Percentiles rank a stretch among this genome's conserved stretches.
Conservation (phyloP, 2,329 filamentous ascomycete species). For the Cercospora canescens region DNA sequence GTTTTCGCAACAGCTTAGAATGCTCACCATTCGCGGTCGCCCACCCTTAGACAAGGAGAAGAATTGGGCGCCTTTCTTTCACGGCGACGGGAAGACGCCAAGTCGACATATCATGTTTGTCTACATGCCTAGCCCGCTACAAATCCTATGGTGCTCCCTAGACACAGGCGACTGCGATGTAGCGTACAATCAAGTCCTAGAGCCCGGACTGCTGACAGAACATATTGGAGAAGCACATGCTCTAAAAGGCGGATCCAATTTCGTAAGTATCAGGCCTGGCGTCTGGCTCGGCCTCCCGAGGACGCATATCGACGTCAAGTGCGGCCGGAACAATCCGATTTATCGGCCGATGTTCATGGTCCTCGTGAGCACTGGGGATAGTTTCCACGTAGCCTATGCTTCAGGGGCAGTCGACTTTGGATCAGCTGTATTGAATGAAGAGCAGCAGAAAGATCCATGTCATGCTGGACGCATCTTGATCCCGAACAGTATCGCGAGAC, state of each 20-base stretch:
- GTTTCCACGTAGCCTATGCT: not conserved
- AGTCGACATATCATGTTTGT: not conserved
- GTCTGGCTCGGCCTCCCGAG: not conserved
- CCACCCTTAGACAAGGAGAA: not conserved
- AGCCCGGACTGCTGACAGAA: not conserved
- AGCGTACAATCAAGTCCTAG: not conserved
- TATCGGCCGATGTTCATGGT: not conserved
- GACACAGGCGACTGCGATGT: not conserved
- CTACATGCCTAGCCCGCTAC: not conserved
- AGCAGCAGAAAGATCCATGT: not conserved
- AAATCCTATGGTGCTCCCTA: not conserved
- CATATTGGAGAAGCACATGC: not conserved
- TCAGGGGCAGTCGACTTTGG: not conserved
- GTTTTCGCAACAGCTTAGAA: not conserved
- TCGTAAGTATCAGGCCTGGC: not conserved
- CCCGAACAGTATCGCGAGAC: not conserved
- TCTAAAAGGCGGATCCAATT: not conserved
- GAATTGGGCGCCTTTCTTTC: not conserved
- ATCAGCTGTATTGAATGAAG: not conserved
- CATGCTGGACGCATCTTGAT: not conserved
- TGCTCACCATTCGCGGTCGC: not conserved
- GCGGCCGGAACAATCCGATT: not conserved
- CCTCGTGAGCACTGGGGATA: not conserved
- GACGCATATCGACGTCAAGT: not conserved
- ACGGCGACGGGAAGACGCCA: not conserved